These are phyloP conservation scores for Phytopythium delawarense DNA, from an alignment of 352 stramenopile genomes.

Conservation along the genomic window DNA sequence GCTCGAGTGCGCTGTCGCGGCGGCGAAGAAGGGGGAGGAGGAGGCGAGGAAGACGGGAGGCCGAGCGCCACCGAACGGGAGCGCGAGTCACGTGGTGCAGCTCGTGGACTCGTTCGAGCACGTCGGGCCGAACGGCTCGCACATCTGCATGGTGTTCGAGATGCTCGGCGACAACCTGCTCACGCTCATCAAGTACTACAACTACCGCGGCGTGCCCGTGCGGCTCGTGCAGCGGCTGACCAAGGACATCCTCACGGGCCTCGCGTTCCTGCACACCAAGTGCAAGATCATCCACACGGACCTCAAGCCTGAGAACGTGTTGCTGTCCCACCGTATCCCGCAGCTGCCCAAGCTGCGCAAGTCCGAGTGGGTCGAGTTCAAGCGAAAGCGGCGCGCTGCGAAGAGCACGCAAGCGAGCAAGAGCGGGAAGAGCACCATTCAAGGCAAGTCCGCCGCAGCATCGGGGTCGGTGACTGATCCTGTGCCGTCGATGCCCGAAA, in stretches of 20 bases:
- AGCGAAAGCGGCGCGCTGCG: slow-evolving; percentile 28
- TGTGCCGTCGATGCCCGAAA: slow-evolving; percentile 1
- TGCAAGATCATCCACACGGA: slow-evolving; percentile 99
- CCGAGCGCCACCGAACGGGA: slow-evolving; percentile 8
- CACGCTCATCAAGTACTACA: slow-evolving; percentile 98
- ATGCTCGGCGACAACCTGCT: slow-evolving; percentile 99
- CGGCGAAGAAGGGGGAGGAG: slow-evolving; percentile 25
- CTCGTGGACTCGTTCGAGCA: slow-evolving; percentile 96
- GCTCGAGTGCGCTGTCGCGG: slow-evolving; percentile 87
- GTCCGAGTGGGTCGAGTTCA: slow-evolving; percentile 43
- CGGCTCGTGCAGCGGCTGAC: slow-evolving; percentile 93
- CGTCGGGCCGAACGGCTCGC: slow-evolving; percentile 92
- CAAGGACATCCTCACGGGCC: slow-evolving; percentile 92
- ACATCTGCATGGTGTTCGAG: slow-evolving; percentile 99
- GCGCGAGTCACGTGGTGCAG: slow-evolving; percentile 51
- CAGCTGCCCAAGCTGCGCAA: slow-evolving; percentile 64
- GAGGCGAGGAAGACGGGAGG: slow-evolving; percentile 1
- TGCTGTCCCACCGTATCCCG: slow-evolving; percentile 85
- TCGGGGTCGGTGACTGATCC: not conserved
- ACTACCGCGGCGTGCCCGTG: slow-evolving; percentile 97
- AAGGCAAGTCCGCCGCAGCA: not conserved
- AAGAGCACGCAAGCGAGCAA: slow-evolving; percentile 41
- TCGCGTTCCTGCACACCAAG: slow-evolving; percentile 97
- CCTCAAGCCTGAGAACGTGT: slow-evolving; percentile 99
- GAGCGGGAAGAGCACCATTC: slow-evolving; percentile 3